phyloP scores from a whole-genome alignment of 108 stramenopile genomes.

The Cyclotella choctawhatcheeana region DNA sequence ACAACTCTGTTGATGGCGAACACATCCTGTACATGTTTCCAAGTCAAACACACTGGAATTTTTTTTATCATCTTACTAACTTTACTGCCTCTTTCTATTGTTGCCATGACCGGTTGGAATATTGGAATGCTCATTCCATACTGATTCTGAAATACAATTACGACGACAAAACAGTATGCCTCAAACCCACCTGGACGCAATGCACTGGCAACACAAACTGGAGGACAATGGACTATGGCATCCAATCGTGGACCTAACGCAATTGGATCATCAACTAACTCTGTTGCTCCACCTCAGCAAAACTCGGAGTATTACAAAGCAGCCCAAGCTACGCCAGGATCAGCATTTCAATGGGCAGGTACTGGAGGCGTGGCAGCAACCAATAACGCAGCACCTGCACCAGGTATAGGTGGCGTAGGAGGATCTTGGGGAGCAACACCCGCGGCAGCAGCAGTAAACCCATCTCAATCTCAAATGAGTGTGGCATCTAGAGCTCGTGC shows the following conservation, averaged over 20 bases:
- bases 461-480: constrained; percentile 21
- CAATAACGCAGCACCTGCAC: background rate
- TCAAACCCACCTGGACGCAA: constrained; percentile 73
- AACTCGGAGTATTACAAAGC: constrained; percentile 79
- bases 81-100: too few species aligned
- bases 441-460: constrained; percentile 19
- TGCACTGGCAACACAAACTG: constrained; percentile 72
- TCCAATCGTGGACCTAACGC: constrained; percentile 86
- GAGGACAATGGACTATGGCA: constrained; percentile 91
- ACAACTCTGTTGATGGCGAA: too few species aligned
- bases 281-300: constrained; percentile 32
- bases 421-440: constrained; percentile 46
- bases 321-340: constrained; percentile 51
- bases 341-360: constrained; percentile 70
- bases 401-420: constrained; percentile 35
- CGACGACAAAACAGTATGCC: constrained; percentile 33
- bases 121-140: constrained; percentile 4
- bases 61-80: too few species aligned
- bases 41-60: too few species aligned
- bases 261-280: constrained; percentile 20
- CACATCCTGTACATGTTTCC: background rate
- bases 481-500: constrained; percentile 36
- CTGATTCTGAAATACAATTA: background rate
- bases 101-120: too few species aligned
- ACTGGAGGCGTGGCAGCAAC: constrained; percentile 56